Conservation (phyloP, 2,329 filamentous ascomycete species). For the Coniochaeta prunicola region DNA sequence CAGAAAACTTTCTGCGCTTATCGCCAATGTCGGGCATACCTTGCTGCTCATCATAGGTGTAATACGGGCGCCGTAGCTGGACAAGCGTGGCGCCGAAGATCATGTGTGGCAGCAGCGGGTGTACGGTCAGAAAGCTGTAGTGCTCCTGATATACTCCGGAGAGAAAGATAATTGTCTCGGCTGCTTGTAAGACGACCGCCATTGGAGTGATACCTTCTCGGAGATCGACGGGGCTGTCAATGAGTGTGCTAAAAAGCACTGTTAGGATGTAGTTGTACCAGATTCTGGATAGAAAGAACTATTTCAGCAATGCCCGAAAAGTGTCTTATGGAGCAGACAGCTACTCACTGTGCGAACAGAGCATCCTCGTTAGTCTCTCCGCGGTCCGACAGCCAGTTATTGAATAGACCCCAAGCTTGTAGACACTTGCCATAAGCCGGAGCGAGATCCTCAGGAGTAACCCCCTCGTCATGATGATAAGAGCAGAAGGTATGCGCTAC, state of each 20-base stretch:
- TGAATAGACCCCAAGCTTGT: slow-evolving; percentile 7
- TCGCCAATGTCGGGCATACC: neutral
- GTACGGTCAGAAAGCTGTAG: slow-evolving; percentile 6
- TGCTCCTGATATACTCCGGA: slow-evolving; percentile 11
- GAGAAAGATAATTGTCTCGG: slow-evolving; percentile 13
- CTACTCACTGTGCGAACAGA: slow-evolving; percentile 13
- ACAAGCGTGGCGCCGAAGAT: slow-evolving; percentile 12
- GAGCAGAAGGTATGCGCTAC: slow-evolving; percentile 13
- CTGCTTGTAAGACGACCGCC: slow-evolving; percentile 10
- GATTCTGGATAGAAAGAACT: slow-evolving; percentile 5
- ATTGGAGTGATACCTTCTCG: slow-evolving; percentile 8
- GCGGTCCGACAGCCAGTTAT: neutral
- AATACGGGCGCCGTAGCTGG: slow-evolving; percentile 7
- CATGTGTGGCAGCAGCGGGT: slow-evolving; percentile 14
- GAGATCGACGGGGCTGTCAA: slow-evolving; percentile 8
- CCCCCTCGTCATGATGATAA: slow-evolving; percentile 13
- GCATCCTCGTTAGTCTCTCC: slow-evolving; percentile 7
- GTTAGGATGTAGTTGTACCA: slow-evolving; percentile 17
- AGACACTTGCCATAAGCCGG: slow-evolving; percentile 12
- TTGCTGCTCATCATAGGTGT: neutral
- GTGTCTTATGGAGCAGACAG: neutral
- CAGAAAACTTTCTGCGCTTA: neutral
- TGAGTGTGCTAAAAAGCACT: slow-evolving; percentile 13
- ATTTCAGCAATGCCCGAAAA: neutral
- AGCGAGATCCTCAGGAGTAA: slow-evolving; percentile 14